These are phyloP conservation scores for Brassica juncea DNA, from an alignment of 345 rosid species.

Conservation along the genomic window DNA sequence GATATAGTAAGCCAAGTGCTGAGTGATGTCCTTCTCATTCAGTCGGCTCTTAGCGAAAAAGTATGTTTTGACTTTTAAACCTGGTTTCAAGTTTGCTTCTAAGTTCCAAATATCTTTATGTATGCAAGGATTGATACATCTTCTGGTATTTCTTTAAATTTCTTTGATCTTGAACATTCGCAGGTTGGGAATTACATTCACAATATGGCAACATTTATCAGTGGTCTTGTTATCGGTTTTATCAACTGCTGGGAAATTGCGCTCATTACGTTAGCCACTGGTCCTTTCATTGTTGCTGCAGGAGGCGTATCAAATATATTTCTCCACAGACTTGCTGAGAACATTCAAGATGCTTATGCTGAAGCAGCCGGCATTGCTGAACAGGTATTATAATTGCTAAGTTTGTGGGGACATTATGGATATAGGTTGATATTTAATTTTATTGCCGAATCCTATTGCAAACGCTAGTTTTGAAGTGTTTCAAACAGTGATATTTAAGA, in stretches of 20 bases:
- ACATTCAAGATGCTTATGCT: constrained; percentile 99
- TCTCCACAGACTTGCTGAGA: constrained; percentile 98
- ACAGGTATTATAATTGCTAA: constrained; percentile 58
- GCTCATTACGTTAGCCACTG: constrained; percentile 88
- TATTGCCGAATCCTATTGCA: constrained; percentile 1
- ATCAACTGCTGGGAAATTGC: constrained; percentile 98
- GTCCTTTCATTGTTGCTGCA: constrained; percentile 99
- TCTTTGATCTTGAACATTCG: constrained; percentile 29
- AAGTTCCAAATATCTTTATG: constrained; percentile 1
- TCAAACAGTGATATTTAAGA: constrained; percentile 15
- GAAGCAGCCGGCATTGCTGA: constrained; percentile 98
- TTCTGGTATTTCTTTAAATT: constrained; percentile 8
- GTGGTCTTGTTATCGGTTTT: constrained; percentile 88
- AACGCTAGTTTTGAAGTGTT: constrained; percentile 9
- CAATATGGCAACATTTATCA: constrained; percentile 97
- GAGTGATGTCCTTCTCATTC: constrained; percentile 97
- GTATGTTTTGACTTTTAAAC: constrained; percentile 47
- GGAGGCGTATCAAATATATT: constrained; percentile 99
- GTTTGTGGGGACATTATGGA: background rate
- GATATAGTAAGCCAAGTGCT: constrained; percentile 99
- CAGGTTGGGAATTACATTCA: constrained; percentile 99
- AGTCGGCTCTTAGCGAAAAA: constrained; percentile 98
- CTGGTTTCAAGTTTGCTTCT: constrained; percentile 20
- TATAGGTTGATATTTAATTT: background rate
- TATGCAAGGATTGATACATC: constrained; percentile 16